These are phyloP conservation scores for Daldinia grandis DNA, from an alignment of 495 filamentous ascomycete species.

Conservation along the genomic window DNA sequence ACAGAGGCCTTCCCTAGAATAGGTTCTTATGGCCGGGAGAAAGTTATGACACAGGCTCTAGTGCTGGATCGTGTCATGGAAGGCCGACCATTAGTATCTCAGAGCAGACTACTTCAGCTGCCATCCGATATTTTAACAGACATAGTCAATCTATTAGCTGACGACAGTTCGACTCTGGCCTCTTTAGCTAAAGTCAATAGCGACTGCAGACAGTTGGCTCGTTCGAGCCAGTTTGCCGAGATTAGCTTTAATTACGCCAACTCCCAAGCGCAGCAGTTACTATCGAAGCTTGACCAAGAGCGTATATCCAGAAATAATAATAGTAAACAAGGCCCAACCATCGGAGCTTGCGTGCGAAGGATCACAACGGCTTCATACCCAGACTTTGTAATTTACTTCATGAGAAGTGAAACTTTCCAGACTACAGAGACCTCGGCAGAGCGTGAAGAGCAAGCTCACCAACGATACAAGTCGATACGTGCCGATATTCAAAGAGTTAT, in stretches of 20 bases:
- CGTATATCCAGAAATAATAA: not conserved
- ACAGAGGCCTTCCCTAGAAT: not conserved
- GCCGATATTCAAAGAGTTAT: not conserved
- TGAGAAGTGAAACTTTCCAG: not conserved
- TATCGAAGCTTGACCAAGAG: not conserved
- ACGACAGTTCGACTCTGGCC: not conserved
- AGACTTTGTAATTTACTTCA: not conserved
- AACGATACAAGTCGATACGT: not conserved
- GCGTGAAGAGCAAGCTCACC: not conserved
- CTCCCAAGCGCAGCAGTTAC: not conserved
- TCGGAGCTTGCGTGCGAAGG: not conserved
- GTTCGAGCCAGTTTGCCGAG: constrained; percentile 12
- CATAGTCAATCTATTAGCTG: constrained; percentile 9
- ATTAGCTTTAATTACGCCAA: constrained; percentile 1
- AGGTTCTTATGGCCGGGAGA: not conserved
- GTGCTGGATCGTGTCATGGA: not conserved
- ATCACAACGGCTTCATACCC: not conserved
- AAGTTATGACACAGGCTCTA: not conserved
- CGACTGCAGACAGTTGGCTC: constrained; percentile 14
- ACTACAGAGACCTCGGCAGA: not conserved
- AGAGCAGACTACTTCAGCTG: constrained; percentile 3
- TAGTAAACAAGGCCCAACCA: not conserved
- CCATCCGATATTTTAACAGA: constrained; percentile 9
- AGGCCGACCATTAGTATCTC: not conserved
- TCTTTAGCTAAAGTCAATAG: constrained; percentile 9